These are phyloP conservation scores for Ulota crispa DNA, from an alignment of 225 moss, liverwort and hornwort species.

Conservation along the genomic window DNA sequence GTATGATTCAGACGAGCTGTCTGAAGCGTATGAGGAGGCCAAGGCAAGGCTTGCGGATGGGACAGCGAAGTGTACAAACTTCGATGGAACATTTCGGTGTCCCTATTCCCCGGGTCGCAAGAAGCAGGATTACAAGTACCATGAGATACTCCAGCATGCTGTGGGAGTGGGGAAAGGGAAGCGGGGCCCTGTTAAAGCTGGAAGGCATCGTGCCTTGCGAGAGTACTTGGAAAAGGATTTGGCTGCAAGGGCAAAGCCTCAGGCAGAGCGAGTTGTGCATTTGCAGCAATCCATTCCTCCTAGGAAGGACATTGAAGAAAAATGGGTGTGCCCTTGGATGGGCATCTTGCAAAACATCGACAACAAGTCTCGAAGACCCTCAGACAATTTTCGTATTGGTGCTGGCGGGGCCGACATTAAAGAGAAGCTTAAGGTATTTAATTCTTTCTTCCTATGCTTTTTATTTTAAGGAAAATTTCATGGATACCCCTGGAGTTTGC, in stretches of 20 bases:
- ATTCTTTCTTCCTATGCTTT: not conserved
- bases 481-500: too few species aligned
- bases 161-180: constrained; percentile 63
- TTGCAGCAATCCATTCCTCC: constrained; percentile 42
- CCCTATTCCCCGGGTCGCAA: constrained; percentile 74
- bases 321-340: constrained; percentile 72
- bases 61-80: constrained; percentile 42
- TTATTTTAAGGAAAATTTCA: too few species aligned
- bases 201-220: constrained; percentile 67
- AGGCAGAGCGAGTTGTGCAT: constrained; percentile 54
- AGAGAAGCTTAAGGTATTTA: constrained; percentile 43
- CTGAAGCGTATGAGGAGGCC: constrained; percentile 44
- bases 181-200: constrained; percentile 50
- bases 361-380: constrained; percentile 25
- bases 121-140: constrained; percentile 71
- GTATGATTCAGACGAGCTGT: constrained; percentile 46
- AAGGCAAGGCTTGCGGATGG: constrained; percentile 29
- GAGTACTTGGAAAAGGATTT: constrained; percentile 49
- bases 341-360: constrained; percentile 72
- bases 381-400: constrained; percentile 43
- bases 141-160: constrained; percentile 80
- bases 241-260: constrained; percentile 39
- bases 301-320: constrained; percentile 47
- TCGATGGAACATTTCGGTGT: constrained; percentile 73
- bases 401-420: constrained; percentile 57